These are phyloP conservation scores for Plenodomus tracheiphilus DNA, from an alignment of 2,329 filamentous ascomycete species.

Conservation along the genomic window DNA sequence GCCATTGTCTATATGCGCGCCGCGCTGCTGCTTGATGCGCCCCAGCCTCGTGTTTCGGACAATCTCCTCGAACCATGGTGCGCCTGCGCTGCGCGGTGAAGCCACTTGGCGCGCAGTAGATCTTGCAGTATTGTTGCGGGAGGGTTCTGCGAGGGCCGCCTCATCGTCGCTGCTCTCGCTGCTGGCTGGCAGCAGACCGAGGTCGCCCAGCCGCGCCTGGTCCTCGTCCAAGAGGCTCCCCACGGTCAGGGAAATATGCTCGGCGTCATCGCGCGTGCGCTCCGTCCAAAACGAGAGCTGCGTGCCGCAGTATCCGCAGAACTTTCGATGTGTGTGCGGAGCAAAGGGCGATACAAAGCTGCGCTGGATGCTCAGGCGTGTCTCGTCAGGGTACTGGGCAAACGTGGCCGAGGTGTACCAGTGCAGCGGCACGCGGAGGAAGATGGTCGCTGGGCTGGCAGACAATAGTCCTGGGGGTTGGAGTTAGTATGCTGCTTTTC, in stretches of 20 bases:
- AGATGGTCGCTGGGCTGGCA: slow-evolving; percentile 75
- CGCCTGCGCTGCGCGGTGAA: slow-evolving; percentile 51
- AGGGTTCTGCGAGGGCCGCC: slow-evolving; percentile 19
- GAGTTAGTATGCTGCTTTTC: slow-evolving; percentile 5
- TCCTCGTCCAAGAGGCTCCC: slow-evolving; percentile 74
- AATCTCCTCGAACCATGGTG: slow-evolving; percentile 86
- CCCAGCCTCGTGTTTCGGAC: slow-evolving; percentile 75
- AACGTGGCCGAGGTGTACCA: slow-evolving; percentile 80
- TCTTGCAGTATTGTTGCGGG: slow-evolving; percentile 13
- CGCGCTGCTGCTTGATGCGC: slow-evolving; percentile 64
- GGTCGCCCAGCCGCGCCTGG: slow-evolving; percentile 70
- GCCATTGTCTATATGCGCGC: slow-evolving; percentile 65
- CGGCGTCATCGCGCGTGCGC: slow-evolving; percentile 67
- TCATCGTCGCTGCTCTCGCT: slow-evolving; percentile 35
- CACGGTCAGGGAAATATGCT: slow-evolving; percentile 80
- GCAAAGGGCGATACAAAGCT: slow-evolving; percentile 47
- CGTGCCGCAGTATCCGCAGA: slow-evolving; percentile 92
- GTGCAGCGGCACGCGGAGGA: slow-evolving; percentile 77
- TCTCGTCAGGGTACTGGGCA: slow-evolving; percentile 77
- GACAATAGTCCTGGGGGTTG: slow-evolving; percentile 60
- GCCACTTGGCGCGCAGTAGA: slow-evolving; percentile 13
- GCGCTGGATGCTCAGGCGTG: slow-evolving; percentile 49
- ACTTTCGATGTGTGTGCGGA: slow-evolving; percentile 69
- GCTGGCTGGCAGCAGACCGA: slow-evolving; percentile 70
- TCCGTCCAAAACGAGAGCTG: slow-evolving; percentile 85